Conservation (phyloP, 805 yeast genomes). For the Candida pseudofarinosa region DNA sequence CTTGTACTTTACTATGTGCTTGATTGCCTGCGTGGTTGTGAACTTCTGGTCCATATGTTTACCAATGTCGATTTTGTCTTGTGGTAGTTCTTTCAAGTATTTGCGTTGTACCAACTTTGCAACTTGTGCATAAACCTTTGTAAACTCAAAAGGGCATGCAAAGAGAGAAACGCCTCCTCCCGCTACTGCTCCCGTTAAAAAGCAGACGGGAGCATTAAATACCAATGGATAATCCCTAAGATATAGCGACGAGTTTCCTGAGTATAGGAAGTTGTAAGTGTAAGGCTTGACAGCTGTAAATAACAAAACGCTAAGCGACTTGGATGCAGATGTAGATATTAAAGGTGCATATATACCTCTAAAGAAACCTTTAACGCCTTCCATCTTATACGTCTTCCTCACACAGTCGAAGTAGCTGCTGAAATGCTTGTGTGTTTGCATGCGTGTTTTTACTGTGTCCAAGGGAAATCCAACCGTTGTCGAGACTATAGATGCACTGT, state of each 20-base stretch:
- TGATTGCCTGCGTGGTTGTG: slow-evolving; percentile 40
- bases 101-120: slow-evolving; percentile 40
- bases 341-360: slow-evolving; percentile 76
- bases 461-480: slow-evolving; percentile 78
- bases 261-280: slow-evolving; percentile 14
- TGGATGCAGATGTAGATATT: slow-evolving; percentile 58
- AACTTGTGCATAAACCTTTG: slow-evolving; percentile 77
- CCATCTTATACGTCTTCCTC: slow-evolving; percentile 47
- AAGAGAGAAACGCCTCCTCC: slow-evolving; percentile 61
- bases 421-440: slow-evolving; percentile 70
- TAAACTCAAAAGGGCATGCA: slow-evolving; percentile 83
- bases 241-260: neutral
- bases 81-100: slow-evolving; percentile 10
- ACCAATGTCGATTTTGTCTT: slow-evolving; percentile 8
- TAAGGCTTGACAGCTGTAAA: slow-evolving; percentile 54
- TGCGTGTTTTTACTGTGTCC: slow-evolving; percentile 82
- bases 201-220: slow-evolving; percentile 38
- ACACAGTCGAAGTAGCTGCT: slow-evolving; percentile 56
- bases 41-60: slow-evolving; percentile 9
- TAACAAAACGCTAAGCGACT: slow-evolving; percentile 62
- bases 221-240: slow-evolving; percentile 15
- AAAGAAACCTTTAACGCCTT: slow-evolving; percentile 68
- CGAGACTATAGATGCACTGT: slow-evolving; percentile 56
- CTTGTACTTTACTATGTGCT: slow-evolving; percentile 50
- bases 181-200: slow-evolving; percentile 59